A percentile compares a stretch with the other conserved stretches of the same genome.
These are phyloP conservation scores for Ceratorhiza oryzae-sativae DNA, from an alignment of 1,284 basidiomycete genomes.

Conservation along the genomic window DNA sequence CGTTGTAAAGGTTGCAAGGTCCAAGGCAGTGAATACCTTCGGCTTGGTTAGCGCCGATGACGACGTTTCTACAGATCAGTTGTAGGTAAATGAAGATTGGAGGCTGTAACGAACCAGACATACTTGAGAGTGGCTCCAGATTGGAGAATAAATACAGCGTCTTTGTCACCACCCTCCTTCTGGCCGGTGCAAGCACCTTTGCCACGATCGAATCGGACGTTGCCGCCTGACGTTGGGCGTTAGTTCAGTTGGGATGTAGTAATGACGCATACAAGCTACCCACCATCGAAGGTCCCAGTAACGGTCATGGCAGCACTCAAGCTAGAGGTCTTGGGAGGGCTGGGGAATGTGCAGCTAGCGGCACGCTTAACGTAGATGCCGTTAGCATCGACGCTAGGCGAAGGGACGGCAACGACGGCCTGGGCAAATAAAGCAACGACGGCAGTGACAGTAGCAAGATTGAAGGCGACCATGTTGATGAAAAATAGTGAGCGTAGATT, in stretches of 20 bases:
- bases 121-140: constrained; percentile 52
- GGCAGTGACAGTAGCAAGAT: constrained; percentile 33
- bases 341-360: constrained; percentile 51
- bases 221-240: background rate
- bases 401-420: constrained; percentile 33
- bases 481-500: constrained; percentile 2
- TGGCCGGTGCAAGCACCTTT: constrained; percentile 41
- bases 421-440: constrained; percentile 33
- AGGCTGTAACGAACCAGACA: background rate
- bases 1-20: constrained; percentile 54
- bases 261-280: constrained; percentile 3
- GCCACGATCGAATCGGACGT: constrained; percentile 36
- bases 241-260: background rate
- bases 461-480: constrained; percentile 36
- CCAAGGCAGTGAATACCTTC: constrained; percentile 57
- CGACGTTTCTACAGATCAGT: constrained; percentile 46
- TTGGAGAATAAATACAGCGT: constrained; percentile 44
- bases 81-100: too few species aligned
- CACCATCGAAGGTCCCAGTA: constrained; percentile 45
- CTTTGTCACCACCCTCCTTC: constrained; percentile 39
- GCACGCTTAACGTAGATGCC: constrained; percentile 35
- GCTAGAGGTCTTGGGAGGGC: constrained; percentile 51
- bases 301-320: constrained; percentile 52
- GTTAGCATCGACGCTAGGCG: constrained; percentile 32
- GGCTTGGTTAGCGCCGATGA: constrained; percentile 55